A percentile compares a stretch with the other conserved stretches of the same genome.
phyloP scores from a whole-genome alignment of 2,329 filamentous ascomycete species.

The Penicillium frequentans region DNA sequence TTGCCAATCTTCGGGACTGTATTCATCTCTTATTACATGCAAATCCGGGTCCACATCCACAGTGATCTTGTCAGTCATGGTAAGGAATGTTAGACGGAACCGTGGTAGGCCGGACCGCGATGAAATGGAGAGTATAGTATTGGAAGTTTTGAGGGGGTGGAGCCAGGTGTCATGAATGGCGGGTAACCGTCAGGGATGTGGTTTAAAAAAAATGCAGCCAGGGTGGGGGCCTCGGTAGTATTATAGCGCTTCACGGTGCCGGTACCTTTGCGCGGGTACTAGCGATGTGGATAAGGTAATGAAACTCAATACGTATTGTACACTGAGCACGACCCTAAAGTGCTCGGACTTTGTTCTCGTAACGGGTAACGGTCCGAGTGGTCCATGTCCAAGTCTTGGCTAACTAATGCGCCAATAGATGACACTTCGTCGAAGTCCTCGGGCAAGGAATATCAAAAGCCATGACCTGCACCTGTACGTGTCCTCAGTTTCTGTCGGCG shows the following conservation, averaged over 20 bases:
- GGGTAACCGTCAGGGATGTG: background rate
- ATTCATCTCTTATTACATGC: background rate
- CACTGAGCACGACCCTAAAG: no score
- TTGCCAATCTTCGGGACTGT: constrained; percentile 3
- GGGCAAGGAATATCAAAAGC: no score
- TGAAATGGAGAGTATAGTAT: background rate
- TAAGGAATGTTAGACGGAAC: background rate
- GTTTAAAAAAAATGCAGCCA: background rate
- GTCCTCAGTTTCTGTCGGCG: no score
- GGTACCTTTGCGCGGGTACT: background rate
- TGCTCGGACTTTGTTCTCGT: background rate
- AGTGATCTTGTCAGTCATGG: background rate
- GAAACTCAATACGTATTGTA: background rate
- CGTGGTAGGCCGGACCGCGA: background rate
- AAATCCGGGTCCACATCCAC: background rate
- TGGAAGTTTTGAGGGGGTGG: background rate
- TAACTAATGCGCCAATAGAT: no score
- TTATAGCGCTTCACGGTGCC: background rate
- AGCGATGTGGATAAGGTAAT: background rate
- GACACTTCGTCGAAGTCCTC: no score
- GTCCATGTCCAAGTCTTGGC: no score
- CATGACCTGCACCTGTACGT: no score
- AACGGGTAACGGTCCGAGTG: background rate
- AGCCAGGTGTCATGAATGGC: background rate
- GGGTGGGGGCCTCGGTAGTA: background rate